Conservation (phyloP, 1,284 basidiomycete genomes). For the Leccinum pallidistipes region DNA sequence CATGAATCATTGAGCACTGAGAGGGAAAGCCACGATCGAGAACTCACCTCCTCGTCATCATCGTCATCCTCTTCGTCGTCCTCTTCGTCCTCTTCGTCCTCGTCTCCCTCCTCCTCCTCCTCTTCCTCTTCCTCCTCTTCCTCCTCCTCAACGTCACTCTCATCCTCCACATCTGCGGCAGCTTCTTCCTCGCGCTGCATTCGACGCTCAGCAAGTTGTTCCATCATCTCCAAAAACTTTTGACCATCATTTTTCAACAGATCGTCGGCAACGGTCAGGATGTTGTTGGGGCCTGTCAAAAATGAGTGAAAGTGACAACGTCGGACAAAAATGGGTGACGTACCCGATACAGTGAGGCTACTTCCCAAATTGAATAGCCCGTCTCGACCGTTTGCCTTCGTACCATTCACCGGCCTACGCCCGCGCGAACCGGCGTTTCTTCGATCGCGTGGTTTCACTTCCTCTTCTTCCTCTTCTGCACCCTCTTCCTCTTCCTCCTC, state of each 20-base stretch:
- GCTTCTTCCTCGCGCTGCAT: conserved; percentile 94
- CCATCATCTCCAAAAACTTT: conserved; percentile 99
- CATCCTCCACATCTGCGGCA: conserved; percentile 66
- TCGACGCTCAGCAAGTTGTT: conserved; percentile 93
- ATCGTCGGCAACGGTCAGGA: conserved; percentile 98
- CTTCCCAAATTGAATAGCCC: conserved; percentile 80
- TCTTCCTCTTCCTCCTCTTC: conserved; percentile 53
- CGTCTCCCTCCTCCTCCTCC: conserved; percentile 36
- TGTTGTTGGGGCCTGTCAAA: conserved; percentile 70
- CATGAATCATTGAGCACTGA: conserved; percentile 15
- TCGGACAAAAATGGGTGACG: conserved; percentile 30
- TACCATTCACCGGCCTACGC: conserved; percentile 39
- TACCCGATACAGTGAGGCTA: conserved; percentile 83
- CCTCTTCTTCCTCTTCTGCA: conserved; percentile 58
- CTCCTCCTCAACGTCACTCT: conserved; percentile 53
- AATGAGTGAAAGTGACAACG: background rate
- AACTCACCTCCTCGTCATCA: conserved; percentile 49
- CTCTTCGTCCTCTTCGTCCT: conserved; percentile 50
- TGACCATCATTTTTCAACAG: conserved; percentile 97
- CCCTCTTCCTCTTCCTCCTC: conserved; percentile 66
- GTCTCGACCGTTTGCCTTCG: conserved; percentile 46
- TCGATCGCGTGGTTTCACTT: conserved; percentile 40
- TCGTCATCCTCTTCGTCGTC: conserved; percentile 52
- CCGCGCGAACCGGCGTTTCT: conserved; percentile 36
- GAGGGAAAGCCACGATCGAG: conserved; percentile 4